Base-by-base conservation (phyloP, 2,329 filamentous ascomycete species). In the Alternaria sp. region DNA sequence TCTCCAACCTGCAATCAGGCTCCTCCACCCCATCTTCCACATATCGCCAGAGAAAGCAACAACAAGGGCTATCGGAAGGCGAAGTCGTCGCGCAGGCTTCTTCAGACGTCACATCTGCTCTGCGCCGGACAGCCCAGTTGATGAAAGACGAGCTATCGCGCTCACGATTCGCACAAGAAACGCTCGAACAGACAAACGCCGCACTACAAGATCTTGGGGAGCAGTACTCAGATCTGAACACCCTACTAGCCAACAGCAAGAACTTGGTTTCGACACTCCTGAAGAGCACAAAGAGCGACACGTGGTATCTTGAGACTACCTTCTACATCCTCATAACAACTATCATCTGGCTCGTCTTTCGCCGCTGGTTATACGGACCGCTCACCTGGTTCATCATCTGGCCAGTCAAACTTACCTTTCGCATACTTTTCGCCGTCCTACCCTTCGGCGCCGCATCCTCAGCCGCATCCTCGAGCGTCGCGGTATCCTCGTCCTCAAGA, bases 271-370 rank as follows among this genome's bases (percentile, higher is more conserved):
- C 89, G 7, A 93, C 92, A 17, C 84, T 99, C 49, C 83, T 98
- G 50, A 88, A 89, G 65, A 96, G 92, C 67, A 93, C 96, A 77
- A 99, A 99, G 85, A 96, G 91, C 69, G 96, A 99, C 77, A 97
- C 94, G 3, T 99, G 96, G 96, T 99, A 99, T 78, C 87, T 99
- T 32, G 91, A 96, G 81, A 96, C 92, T 40, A 89, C 94, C 3
- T 89, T 98, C 69, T 96, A 94, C 77, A 86, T 97, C 71, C 86
- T 98, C 15, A 75, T 91, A 21, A 87, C 83, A 6, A 97, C 93
- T 1, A 89, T 94, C 45, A 85, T 84, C 28, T 99, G 96, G 96
- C 86, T 99, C 8, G 77, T 97, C 7, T 97, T 96, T 75, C 85
- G 96, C 26, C 85, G 96, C 47, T 84, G 95, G 44, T 76, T 99